Evolutionary conservation across 2,329 filamentous ascomycete genomes (phyloP).

Genomic region (Colletotrichum sansevieriae): DNA sequence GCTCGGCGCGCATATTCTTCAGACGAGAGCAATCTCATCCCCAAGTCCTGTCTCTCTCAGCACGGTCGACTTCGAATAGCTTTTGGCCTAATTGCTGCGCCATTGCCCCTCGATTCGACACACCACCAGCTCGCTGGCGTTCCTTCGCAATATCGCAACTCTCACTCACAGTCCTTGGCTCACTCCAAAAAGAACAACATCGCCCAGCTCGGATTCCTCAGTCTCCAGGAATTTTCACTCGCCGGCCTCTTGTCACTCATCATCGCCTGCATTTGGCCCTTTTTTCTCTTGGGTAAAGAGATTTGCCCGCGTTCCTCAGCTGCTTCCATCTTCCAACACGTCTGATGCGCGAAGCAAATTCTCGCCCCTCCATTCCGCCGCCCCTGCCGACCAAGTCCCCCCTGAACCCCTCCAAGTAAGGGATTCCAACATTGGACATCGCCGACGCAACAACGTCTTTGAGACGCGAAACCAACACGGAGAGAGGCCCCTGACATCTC

Average conservation of each 20-base stretch:
- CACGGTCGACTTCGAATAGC: conserved; percentile 21
- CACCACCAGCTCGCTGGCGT: conserved; percentile 19
- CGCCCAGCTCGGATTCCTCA: conserved; percentile 17
- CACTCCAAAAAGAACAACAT: conserved; percentile 12
- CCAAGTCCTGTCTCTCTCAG: conserved; percentile 23
- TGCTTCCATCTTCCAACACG: conserved; percentile 36
- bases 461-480: conserved; percentile 42
- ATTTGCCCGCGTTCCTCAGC: conserved; percentile 38
- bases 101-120: conserved; percentile 36
- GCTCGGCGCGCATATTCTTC: conserved; percentile 27
- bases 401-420: conserved; percentile 39
- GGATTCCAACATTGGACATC: conserved; percentile 40
- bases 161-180: background rate
- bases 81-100: conserved; percentile 20
- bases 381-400: conserved; percentile 30
- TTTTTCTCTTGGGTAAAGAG: conserved; percentile 11
- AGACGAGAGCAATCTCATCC: conserved; percentile 32
- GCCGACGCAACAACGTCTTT: conserved; percentile 34
- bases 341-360: conserved; percentile 40
- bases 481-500: conserved; percentile 39
- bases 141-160: conserved; percentile 5
- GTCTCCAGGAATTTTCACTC: conserved; percentile 19
- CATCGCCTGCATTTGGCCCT: conserved; percentile 3
- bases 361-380: conserved; percentile 37
- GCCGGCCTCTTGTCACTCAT: background rate